Conservation (phyloP, 73 alveolate species). For the Symbiodinium pilosum region DNA sequence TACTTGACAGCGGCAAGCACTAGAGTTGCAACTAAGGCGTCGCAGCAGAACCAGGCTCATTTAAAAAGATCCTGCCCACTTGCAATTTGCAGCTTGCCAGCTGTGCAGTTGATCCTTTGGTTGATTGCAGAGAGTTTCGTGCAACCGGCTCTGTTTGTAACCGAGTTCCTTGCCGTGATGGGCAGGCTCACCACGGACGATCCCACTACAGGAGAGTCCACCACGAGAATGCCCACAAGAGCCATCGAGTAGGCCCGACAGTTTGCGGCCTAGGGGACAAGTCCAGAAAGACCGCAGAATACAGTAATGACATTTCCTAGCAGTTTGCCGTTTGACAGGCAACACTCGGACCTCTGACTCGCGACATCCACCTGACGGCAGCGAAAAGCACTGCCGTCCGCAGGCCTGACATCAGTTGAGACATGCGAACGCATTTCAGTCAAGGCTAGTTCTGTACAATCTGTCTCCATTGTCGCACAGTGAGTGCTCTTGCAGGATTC, state of each 20-base stretch:
- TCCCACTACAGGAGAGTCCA: not conserved
- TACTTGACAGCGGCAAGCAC: no score
- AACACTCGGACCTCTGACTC: not conserved
- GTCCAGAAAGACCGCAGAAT: no score
- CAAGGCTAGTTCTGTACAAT: no score
- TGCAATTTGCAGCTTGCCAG: no score
- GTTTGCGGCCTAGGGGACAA: not conserved
- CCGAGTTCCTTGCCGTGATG: not conserved
- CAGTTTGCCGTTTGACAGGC: not conserved
- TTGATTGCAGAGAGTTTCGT: no score
- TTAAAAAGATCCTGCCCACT: not conserved
- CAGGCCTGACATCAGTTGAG: not conserved
- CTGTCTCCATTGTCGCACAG: not conserved
- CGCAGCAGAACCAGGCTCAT: conserved; percentile 4
- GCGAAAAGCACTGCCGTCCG: conserved; percentile 13
- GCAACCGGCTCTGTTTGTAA: not conserved
- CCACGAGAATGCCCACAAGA: not conserved
- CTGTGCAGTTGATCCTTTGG: no score
- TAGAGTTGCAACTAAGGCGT: not conserved
- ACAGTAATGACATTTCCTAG: no score
- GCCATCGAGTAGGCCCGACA: not conserved
- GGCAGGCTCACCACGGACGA: not conserved
- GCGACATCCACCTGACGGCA: not conserved
- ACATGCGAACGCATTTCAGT: no score
- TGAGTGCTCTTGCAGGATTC: not conserved